These are phyloP conservation scores for Eimeria acervulina DNA, from an alignment of 169 alveolate genomes.

Conservation along the genomic window DNA sequence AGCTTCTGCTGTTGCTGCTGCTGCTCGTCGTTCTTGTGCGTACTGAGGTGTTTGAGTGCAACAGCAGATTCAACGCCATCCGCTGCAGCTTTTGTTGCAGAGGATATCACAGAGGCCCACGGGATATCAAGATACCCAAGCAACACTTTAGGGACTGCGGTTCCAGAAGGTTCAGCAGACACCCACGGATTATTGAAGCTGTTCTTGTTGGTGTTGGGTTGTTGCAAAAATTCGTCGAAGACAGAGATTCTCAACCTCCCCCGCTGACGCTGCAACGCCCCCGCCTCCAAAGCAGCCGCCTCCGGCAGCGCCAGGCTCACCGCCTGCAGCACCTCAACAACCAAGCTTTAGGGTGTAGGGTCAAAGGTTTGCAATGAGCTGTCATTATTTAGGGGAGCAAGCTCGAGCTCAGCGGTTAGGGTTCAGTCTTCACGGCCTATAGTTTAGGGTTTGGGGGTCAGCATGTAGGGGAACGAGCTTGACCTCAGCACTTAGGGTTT, in stretches of 20 bases:
- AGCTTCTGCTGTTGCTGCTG: background rate
- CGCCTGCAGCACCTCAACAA: background rate
- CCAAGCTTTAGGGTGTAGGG: background rate
- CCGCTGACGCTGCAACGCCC: slow-evolving; percentile 20
- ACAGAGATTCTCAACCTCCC: background rate
- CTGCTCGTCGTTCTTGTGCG: background rate
- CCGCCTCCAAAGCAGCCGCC: background rate
- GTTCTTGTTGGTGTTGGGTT: slow-evolving; percentile 13
- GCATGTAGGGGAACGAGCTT: background rate
- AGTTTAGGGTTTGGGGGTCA: background rate
- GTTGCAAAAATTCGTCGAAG: slow-evolving; percentile 29
- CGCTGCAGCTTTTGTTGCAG: slow-evolving; percentile 23
- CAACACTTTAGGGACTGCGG: background rate
- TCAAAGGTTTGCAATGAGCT: too few relatives aligned
- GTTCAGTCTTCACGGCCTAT: background rate
- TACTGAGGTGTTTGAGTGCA: background rate
- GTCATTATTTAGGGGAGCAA: too few relatives aligned
- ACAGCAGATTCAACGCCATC: background rate
- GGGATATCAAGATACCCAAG: background rate
- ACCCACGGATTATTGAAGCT: background rate
- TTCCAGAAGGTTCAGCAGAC: background rate
- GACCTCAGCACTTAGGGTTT: background rate
- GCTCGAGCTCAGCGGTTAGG: background rate
- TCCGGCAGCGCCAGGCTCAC: background rate
- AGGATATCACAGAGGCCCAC: background rate